Percentiles rank a stretch among this genome's conserved stretches.
Evolutionary conservation across 139 green algal genomes (phyloP).

Genomic region (Axilococcus clingmanii): DNA sequence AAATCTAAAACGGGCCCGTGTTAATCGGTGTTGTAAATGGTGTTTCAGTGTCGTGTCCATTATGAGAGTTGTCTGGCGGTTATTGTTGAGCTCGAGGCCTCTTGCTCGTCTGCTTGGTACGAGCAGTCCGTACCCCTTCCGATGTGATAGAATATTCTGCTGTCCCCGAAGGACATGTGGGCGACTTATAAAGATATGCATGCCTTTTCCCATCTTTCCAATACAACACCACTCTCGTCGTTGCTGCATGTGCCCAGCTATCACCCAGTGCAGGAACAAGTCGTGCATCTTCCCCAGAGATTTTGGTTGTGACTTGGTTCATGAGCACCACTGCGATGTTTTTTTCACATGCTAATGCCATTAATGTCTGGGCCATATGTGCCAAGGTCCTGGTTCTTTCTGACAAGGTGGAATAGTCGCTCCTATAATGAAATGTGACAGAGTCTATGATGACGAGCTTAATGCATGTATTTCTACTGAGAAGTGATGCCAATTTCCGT

Average conservation of each 20-base stretch:
- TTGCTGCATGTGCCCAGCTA: slow-evolving; percentile 75
- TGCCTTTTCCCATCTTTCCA: slow-evolving; percentile 47
- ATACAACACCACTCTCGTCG: slow-evolving; percentile 67
- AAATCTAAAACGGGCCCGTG: neutral
- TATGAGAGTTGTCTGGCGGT: no score
- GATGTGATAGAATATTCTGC: slow-evolving; percentile 47
- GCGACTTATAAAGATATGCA: slow-evolving; percentile 72
- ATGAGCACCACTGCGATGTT: slow-evolving; percentile 73
- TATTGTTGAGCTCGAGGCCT: no score
- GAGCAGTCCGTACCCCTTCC: slow-evolving; percentile 44
- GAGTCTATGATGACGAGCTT: slow-evolving; percentile 75
- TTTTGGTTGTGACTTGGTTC: slow-evolving; percentile 79
- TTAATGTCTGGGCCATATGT: slow-evolving; percentile 69
- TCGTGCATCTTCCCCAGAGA: slow-evolving; percentile 22
- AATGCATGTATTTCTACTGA: slow-evolving; percentile 38
- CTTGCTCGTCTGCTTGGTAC: neutral
- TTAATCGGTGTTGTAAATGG: no score
- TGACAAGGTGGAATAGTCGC: slow-evolving; percentile 72
- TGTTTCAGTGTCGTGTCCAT: no score
- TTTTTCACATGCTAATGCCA: slow-evolving; percentile 49
- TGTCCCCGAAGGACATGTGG: slow-evolving; percentile 36
- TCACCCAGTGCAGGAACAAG: slow-evolving; percentile 65
- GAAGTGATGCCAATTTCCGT: slow-evolving; percentile 41
- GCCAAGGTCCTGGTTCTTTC: slow-evolving; percentile 59
- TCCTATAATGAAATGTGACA: slow-evolving; percentile 86